A percentile compares a stretch with the other conserved stretches of the same genome.
Evolutionary conservation across 2,329 filamentous ascomycete species (phyloP).

Genomic region (Blastomyces parvus): DNA sequence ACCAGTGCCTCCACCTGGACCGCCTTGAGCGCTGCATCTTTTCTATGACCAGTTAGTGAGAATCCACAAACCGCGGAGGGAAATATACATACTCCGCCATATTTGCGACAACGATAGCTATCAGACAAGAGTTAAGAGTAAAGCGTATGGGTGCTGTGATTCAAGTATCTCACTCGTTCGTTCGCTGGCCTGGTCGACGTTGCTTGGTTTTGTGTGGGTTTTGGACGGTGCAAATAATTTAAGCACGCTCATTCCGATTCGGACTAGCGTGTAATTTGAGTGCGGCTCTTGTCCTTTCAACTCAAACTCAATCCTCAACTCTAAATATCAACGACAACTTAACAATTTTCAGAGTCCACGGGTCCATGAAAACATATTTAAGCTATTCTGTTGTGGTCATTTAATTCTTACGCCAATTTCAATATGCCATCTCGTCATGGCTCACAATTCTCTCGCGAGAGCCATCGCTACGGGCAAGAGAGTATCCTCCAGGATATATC

Average conservation of each 20-base stretch:
- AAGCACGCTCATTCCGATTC: background rate
- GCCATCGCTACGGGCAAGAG: slow-evolving; percentile 22
- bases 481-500: slow-evolving; percentile 28
- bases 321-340: background rate
- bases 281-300: background rate
- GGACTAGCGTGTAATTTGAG: background rate
- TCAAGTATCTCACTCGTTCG: background rate
- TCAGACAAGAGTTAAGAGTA: background rate
- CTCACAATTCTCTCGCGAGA: slow-evolving; percentile 10
- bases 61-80: background rate
- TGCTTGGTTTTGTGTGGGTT: slow-evolving; percentile 9
- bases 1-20: slow-evolving; percentile 94
- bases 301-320: background rate
- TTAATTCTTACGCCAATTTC: background rate
- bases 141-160: background rate
- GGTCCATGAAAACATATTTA: background rate
- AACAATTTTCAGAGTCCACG: background rate
- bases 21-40: slow-evolving; percentile 67
- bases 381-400: background rate
- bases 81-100: slow-evolving; percentile 16
- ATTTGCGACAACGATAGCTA: slow-evolving; percentile 7
- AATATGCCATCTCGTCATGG: background rate
- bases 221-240: slow-evolving; percentile 8
- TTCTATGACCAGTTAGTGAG: slow-evolving; percentile 32
- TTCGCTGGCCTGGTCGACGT: slow-evolving; percentile 1